phyloP scores from a whole-genome alignment of 352 stramenopile genomes.

The Globisporangium nodosum region DNA sequence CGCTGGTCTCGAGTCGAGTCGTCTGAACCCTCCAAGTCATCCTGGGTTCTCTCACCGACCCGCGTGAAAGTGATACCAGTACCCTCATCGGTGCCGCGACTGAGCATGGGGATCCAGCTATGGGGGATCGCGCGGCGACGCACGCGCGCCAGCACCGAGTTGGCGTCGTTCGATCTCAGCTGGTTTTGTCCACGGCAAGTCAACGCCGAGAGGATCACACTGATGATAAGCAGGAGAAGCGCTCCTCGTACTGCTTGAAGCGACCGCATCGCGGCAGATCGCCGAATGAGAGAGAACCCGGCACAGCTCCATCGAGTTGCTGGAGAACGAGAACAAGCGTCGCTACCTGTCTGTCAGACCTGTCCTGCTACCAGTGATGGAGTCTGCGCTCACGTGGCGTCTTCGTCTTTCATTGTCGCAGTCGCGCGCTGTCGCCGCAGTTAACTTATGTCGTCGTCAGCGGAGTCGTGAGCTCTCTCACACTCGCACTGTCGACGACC shows the following conservation, averaged over 20 bases:
- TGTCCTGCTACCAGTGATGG: no score
- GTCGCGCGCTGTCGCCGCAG: constrained; percentile 87
- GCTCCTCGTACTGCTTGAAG: background rate
- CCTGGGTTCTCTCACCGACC: background rate
- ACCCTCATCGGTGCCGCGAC: background rate
- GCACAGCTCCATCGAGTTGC: background rate
- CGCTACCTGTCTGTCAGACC: background rate
- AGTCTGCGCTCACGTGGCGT: background rate
- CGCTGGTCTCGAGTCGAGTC: background rate
- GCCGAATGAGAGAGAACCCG: constrained; percentile 50
- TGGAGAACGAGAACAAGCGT: background rate
- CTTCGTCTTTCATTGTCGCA: constrained; percentile 42
- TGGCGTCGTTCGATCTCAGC: background rate
- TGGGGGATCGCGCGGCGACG: background rate
- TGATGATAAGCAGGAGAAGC: constrained; percentile 1
- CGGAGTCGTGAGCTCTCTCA: background rate
- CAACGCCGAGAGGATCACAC: background rate
- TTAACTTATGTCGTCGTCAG: background rate
- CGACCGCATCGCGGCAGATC: constrained; percentile 14
- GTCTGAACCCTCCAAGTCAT: background rate
- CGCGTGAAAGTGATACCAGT: background rate
- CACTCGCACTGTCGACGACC: background rate
- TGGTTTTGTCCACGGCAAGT: background rate
- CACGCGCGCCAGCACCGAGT: background rate
- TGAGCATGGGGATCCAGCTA: background rate